A percentile compares a stretch with the other conserved stretches of the same genome.
These are phyloP conservation scores for Pseudocercospora cruenta DNA, from an alignment of 2,329 filamentous ascomycete species.

Conservation along the genomic window DNA sequence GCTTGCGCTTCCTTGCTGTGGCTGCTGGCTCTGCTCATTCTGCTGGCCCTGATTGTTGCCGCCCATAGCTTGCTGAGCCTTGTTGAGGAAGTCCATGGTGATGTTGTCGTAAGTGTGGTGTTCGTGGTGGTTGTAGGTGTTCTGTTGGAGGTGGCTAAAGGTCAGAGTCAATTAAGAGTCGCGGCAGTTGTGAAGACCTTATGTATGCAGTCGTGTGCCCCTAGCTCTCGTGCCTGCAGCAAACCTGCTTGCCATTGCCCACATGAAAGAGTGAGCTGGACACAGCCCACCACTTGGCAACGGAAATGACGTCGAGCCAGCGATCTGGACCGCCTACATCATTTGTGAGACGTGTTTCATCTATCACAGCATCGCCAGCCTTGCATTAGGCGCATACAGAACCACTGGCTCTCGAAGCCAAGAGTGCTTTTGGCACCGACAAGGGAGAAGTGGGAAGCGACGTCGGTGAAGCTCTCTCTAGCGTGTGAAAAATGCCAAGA, in stretches of 20 bases:
- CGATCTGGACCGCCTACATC: conserved; percentile 1
- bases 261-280: conserved; percentile 8
- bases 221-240: conserved; percentile 16
- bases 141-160: neutral
- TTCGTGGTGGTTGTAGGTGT: neutral
- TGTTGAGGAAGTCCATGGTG: conserved; percentile 52
- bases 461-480: neutral
- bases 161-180: neutral
- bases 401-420: conserved; percentile 1
- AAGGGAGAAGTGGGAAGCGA: conserved; percentile 5
- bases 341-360: conserved; percentile 10
- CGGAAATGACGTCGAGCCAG: conserved; percentile 9
- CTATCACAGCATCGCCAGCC: conserved; percentile 10
- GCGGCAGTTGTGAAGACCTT: neutral
- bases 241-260: conserved; percentile 14
- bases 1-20: conserved; percentile 23
- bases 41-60: conserved; percentile 37
- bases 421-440: neutral
- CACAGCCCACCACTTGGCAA: conserved; percentile 29
- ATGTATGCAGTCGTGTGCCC: conserved; percentile 16
- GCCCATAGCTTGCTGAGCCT: conserved; percentile 46
- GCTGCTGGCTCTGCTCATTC: conserved; percentile 23
- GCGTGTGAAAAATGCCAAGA: conserved; percentile 1
- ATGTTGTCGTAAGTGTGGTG: neutral
- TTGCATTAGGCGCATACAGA: conserved; percentile 12